Evolutionary conservation across 768 basidiomycete genomes (phyloP), one percentile per base, ranked within the genome.

Genomic region (Boletus barrowsii): DNA sequence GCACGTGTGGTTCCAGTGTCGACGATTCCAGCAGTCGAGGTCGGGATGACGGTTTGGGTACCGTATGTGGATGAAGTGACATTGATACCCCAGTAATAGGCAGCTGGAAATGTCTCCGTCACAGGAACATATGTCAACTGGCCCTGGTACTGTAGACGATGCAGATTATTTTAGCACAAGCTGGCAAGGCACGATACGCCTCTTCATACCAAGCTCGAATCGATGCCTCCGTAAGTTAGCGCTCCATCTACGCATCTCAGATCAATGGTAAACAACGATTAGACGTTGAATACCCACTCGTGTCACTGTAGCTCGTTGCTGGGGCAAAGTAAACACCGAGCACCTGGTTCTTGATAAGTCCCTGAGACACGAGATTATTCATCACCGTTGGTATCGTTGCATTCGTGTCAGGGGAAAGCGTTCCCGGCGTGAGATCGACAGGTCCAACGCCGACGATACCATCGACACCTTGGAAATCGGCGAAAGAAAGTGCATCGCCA

Each of bases 381-480:
- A 64, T 65, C 13, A 67, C 56, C 5, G 69, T 70, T 26, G 67
- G 66, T 29, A 66, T 56, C 13, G 26, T 24, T 13, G 53, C 51
- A 18, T 53, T 37, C 7, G 4, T 8, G 29, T 55, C 50, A 30
- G 43, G 42, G 2, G 41, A 29, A 4, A 57, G 55, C 3, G 42
- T 53, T n/a, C 55, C 53, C 17, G 5, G 11, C 3, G 62, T 69
- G 14, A 64, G 62, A 29, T 55, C 55, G 17, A 52, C 24, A 36
- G 68, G 68, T 17, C 68, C 68, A 26, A 70, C 32, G 20, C 66
- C 68, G 8, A 69, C 8, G 26, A 69, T 68, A 11, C 68, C 68
- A 36, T 68, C 64, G 10, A 70, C 50, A 36, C 58, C 64, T 20
- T 35, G 18, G 32, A 69, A 66, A 30, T 43, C 40, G 6, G 40